These are phyloP conservation scores for Cladobotryum protrusum DNA, from an alignment of 2,329 filamentous ascomycete genomes.

Conservation along the genomic window DNA sequence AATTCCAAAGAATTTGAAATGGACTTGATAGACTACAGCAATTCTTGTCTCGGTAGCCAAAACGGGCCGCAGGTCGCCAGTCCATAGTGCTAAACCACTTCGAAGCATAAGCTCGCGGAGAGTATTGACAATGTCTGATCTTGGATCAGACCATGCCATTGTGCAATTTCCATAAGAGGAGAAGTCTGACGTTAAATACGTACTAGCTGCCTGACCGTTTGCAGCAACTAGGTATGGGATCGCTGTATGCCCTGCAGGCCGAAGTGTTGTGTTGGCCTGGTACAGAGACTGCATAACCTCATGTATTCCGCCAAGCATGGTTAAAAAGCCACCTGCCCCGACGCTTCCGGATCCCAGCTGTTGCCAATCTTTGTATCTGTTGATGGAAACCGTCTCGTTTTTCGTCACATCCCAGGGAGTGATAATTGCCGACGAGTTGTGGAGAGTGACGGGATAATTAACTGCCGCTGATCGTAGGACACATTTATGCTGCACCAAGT, in stretches of 20 bases:
- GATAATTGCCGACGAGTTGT: not conserved
- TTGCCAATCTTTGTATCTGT: not conserved
- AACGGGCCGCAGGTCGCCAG: too few relatives aligned
- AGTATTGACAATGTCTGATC: slow-evolving; percentile 7
- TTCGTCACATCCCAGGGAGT: slow-evolving; percentile 1
- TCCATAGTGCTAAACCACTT: not conserved
- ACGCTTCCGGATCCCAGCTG: slow-evolving; percentile 2
- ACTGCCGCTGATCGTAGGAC: slow-evolving; percentile 3
- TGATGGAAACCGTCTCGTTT: slow-evolving; percentile 1
- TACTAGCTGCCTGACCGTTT: slow-evolving; percentile 5
- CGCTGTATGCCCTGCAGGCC: not conserved
- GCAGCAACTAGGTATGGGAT: not conserved
- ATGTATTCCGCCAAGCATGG: slow-evolving; percentile 3
- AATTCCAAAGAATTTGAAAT: slow-evolving; percentile 1
- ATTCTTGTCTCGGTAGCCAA: not conserved
- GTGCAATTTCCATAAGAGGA: too few relatives aligned
- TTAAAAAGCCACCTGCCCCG: slow-evolving; percentile 4
- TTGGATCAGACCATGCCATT: slow-evolving; percentile 7
- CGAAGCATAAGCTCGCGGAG: slow-evolving; percentile 5
- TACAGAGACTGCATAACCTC: slow-evolving; percentile 4
- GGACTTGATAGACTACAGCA: slow-evolving; percentile 1
- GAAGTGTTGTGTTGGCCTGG: slow-evolving; percentile 4
- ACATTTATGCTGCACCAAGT: not conserved
- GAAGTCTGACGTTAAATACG: slow-evolving; percentile 1
- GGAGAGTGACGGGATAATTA: slow-evolving; percentile 1